phyloP scores from a whole-genome alignment of 306 rosid genomes.

The Hippophae gyantsensis region DNA sequence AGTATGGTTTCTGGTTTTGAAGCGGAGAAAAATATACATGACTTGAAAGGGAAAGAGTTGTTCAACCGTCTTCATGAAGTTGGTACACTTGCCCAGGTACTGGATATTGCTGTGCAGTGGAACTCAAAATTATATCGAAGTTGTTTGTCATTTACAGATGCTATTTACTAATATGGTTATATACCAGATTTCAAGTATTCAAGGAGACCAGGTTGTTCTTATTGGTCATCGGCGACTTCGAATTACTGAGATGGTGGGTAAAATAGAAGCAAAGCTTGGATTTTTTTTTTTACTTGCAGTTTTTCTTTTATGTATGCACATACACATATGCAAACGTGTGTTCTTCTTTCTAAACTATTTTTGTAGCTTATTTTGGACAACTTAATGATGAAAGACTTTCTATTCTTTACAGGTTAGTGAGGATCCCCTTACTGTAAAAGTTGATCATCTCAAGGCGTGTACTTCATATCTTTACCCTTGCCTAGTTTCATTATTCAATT shows the following conservation, averaged over 20 bases:
- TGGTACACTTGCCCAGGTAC: conserved; percentile 97
- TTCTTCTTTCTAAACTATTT: no score
- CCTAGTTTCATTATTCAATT: conserved; percentile 3
- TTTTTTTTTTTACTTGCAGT: conserved; percentile 1
- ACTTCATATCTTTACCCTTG: conserved; percentile 12
- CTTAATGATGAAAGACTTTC: not conserved
- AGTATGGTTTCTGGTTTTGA: conserved; percentile 62
- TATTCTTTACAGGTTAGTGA: conserved; percentile 59
- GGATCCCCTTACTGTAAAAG: conserved; percentile 94
- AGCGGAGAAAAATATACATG: conserved; percentile 54
- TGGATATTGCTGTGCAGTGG: conserved; percentile 9
- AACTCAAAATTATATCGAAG: not conserved
- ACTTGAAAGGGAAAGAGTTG: conserved; percentile 78
- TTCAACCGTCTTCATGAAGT: conserved; percentile 90
- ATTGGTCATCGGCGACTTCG: conserved; percentile 94
- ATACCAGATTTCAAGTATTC: conserved; percentile 86
- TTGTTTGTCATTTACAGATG: not conserved
- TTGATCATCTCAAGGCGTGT: conserved; percentile 93
- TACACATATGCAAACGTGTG: no score
- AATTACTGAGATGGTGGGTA: conserved; percentile 86
- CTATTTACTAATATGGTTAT: conserved; percentile 8
- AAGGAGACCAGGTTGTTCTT: conserved; percentile 84
- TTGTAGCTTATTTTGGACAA: no score
- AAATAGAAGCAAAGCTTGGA: conserved; percentile 15
- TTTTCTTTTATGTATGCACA: no score